These are phyloP conservation scores for Syzygium grande DNA, from an alignment of 345 rosid genomes.

Conservation along the genomic window DNA sequence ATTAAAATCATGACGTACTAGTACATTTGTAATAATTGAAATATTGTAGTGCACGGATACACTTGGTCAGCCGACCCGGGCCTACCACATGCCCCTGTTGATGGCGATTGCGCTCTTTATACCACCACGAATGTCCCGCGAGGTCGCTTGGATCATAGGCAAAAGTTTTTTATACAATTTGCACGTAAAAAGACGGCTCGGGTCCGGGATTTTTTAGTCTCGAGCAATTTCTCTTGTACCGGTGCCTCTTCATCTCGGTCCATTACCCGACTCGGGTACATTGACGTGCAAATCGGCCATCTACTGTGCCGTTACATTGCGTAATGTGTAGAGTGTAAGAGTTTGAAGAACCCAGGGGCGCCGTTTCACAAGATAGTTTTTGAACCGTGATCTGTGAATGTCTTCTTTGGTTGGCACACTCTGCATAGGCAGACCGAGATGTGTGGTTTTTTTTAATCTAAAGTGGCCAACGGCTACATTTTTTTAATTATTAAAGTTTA, in stretches of 20 bases:
- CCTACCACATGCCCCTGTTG: not conserved
- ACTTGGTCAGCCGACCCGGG: too few relatives aligned
- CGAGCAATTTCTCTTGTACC: not conserved
- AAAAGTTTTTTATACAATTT: not conserved
- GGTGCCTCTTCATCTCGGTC: not conserved
- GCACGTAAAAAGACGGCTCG: not conserved
- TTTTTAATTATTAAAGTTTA: not conserved
- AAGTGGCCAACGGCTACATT: not conserved
- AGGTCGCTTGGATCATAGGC: too few relatives aligned
- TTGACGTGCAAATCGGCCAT: too few relatives aligned
- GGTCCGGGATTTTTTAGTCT: not conserved
- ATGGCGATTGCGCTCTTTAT: not conserved
- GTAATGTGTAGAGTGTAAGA: not conserved
- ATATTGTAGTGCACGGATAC: too few relatives aligned
- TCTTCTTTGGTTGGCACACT: not conserved
- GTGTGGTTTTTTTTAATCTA: not conserved
- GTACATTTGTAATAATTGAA: too few relatives aligned
- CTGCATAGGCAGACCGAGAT: not conserved
- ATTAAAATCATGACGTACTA: too few relatives aligned
- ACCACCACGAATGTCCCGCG: not conserved
- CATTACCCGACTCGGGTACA: not conserved
- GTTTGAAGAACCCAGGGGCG: not conserved
- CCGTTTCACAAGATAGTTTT: not conserved
- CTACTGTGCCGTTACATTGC: not conserved
- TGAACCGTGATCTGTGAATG: not conserved